Evolutionary conservation across 768 basidiomycete genomes (phyloP).

Genomic region (Tylopilus felleus): DNA sequence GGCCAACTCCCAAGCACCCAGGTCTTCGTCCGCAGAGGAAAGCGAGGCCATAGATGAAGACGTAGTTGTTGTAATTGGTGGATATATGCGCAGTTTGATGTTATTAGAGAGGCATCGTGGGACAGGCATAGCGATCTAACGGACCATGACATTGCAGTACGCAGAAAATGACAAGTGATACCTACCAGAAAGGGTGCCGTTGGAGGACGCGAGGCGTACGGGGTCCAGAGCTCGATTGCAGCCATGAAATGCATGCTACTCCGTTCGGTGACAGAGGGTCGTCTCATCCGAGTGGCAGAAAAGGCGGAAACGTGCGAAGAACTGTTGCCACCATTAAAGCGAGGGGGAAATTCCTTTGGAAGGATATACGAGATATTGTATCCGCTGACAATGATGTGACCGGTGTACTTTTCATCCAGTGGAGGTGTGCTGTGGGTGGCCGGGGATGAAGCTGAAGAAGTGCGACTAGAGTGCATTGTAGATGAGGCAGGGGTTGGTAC

Average conservation of each 20-base stretch:
- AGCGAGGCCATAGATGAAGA: slow-evolving; percentile 67
- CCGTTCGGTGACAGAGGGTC: slow-evolving; percentile 54
- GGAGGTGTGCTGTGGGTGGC: slow-evolving; percentile 34
- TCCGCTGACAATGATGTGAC: slow-evolving; percentile 71
- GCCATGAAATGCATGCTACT: slow-evolving; percentile 74
- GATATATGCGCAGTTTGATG: slow-evolving; percentile 70
- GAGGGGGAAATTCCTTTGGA: slow-evolving; percentile 59
- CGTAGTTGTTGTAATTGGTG: slow-evolving; percentile 49
- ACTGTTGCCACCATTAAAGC: slow-evolving; percentile 25
- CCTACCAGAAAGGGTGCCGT: slow-evolving; percentile 71
- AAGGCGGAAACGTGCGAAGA: slow-evolving; percentile 21
- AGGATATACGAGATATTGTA: slow-evolving; percentile 76
- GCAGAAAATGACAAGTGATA: neutral
- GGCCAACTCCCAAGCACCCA: slow-evolving; percentile 67
- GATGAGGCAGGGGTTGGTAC: slow-evolving; percentile 35
- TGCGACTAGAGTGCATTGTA: slow-evolving; percentile 30
- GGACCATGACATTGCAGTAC: slow-evolving; percentile 6
- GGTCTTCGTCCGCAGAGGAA: slow-evolving; percentile 72
- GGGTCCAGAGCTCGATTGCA: slow-evolving; percentile 73
- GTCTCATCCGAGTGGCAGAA: slow-evolving; percentile 37
- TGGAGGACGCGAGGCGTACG: slow-evolving; percentile 64
- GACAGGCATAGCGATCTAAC: slow-evolving; percentile 69
- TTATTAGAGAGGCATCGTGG: slow-evolving; percentile 77
- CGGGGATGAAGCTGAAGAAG: slow-evolving; percentile 36
- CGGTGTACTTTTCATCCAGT: slow-evolving; percentile 66